Evolutionary conservation across 2,329 filamentous ascomycete genomes (phyloP), one percentile per base, ranked within the genome.

Genomic region (Stemphylium lycopersici): DNA sequence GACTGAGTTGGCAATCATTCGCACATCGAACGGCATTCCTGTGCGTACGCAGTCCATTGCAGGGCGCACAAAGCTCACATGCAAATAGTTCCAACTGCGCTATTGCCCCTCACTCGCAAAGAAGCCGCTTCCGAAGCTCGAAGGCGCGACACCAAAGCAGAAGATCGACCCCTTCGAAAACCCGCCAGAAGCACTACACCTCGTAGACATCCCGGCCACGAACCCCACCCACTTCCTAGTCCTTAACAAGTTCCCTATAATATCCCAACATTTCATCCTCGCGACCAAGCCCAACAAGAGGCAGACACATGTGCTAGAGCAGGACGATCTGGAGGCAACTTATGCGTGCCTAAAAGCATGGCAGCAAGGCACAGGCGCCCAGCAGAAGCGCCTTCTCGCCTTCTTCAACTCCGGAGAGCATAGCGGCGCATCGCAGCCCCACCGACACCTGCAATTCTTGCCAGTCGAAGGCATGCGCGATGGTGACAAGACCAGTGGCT

Each of bases 171-270:
- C 87, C 3, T 91, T 91, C 71, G 85, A 83, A 31, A 79, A 84
- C 55, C 87, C 87, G 0, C 72, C 81, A 0, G 65, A 77, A 2
- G 77, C 80, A 4, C 76, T 84, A 8, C 81, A 88, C 51, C 77
- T 87, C 33, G 73, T 87, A 38, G 72, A 81, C 13, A 66, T 89
- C 6, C 78, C 74, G 1, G 55, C 56, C 2, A 46, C 48, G 5
- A 56, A 69, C 20, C 77, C 84, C 0, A 72, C 77, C 7, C 88
- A 91, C 71, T 80, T 82, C 54, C 79, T 91, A 37, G 84, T 91
- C 1, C 78, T 91, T 36, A 91, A 91, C 79, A 91, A 91, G 72
- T 91, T 89, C 64, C 87, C 89, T 43, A 76, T 91, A 43, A 87
- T 90, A 31, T 82, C 84, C 0, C 81, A 87, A 64, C 89, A 91